Evolutionary conservation across 164 flowering plant species (phyloP).

Genomic region (Protea cynaroides): DNA sequence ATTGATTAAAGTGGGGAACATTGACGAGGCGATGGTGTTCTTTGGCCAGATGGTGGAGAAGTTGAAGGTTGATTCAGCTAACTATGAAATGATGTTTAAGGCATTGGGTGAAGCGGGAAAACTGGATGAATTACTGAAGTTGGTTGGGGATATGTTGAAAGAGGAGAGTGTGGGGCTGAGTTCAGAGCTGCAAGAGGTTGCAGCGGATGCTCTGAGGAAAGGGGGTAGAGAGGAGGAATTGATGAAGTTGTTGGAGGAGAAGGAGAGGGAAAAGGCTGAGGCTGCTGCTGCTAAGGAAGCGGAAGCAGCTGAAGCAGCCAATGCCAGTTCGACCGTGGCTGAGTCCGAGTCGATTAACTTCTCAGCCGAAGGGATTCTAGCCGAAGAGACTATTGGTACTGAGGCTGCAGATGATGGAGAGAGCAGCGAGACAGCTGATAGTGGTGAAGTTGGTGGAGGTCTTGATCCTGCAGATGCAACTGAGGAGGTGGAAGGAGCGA

Average conservation of each 20-base stretch:
- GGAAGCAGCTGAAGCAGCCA: no score
- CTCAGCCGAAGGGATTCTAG: no score
- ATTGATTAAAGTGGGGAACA: constrained; percentile 53
- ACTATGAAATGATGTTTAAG: constrained; percentile 59
- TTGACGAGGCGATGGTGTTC: constrained; percentile 74
- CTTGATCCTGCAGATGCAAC: no score
- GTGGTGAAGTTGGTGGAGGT: no score
- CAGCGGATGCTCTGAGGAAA: constrained; percentile 49
- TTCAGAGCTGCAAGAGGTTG: constrained; percentile 61
- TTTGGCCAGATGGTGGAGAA: constrained; percentile 80
- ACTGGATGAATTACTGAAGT: constrained; percentile 62
- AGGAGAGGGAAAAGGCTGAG: constrained; percentile 67
- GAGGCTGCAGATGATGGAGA: no score
- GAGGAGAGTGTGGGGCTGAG: constrained; percentile 48
- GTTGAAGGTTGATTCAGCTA: constrained; percentile 58
- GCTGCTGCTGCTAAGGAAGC: constrained; percentile 15
- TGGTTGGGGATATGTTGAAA: constrained; percentile 49
- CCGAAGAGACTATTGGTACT: no score
- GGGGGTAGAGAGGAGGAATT: constrained; percentile 80
- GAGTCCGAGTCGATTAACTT: no score
- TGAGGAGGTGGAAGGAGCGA: no score
- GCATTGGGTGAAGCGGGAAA: constrained; percentile 53
- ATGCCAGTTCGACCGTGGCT: no score
- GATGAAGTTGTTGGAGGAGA: constrained; percentile 59
- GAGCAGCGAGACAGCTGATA: no score